Evolutionary conservation across 495 filamentous ascomycete species (phyloP).

Genomic region (Lasiosphaeria miniovina): DNA sequence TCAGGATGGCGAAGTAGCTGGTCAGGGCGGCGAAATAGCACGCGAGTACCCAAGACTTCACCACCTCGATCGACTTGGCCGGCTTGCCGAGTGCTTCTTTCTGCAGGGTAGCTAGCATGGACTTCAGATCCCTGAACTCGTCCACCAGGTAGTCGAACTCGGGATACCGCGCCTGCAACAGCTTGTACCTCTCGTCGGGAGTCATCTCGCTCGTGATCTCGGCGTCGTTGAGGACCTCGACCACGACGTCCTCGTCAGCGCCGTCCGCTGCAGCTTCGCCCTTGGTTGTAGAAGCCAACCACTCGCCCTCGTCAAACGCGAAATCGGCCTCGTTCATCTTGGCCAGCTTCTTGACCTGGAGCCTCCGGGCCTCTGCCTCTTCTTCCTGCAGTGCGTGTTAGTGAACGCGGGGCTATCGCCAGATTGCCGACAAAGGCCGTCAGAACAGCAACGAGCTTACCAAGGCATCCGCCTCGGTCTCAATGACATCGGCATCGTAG

Average conservation of each 20-base stretch:
- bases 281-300: conserved; percentile 54
- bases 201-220: conserved; percentile 78
- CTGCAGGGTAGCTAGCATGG: conserved; percentile 55
- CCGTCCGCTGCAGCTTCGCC: conserved; percentile 20
- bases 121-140: conserved; percentile 72
- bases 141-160: conserved; percentile 84
- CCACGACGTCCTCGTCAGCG: conserved; percentile 58
- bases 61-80: conserved; percentile 53
- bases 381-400: conserved; percentile 54
- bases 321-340: conserved; percentile 88
- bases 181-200: conserved; percentile 67
- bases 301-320: conserved; percentile 84
- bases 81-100: conserved; percentile 52
- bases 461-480: conserved; percentile 86
- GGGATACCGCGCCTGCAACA: conserved; percentile 78
- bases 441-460: conserved; percentile 15
- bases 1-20: conserved; percentile 91
- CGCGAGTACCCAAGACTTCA: conserved; percentile 71
- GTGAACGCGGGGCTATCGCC: background rate
- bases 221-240: conserved; percentile 77
- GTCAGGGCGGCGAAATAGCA: conserved; percentile 81
- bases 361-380: conserved; percentile 78
- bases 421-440: too few species aligned
- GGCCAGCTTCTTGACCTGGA: conserved; percentile 85
- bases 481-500: conserved; percentile 85